Evolutionary conservation across 257 asterid species (phyloP).

Genomic region (Capsicum baccatum): DNA sequence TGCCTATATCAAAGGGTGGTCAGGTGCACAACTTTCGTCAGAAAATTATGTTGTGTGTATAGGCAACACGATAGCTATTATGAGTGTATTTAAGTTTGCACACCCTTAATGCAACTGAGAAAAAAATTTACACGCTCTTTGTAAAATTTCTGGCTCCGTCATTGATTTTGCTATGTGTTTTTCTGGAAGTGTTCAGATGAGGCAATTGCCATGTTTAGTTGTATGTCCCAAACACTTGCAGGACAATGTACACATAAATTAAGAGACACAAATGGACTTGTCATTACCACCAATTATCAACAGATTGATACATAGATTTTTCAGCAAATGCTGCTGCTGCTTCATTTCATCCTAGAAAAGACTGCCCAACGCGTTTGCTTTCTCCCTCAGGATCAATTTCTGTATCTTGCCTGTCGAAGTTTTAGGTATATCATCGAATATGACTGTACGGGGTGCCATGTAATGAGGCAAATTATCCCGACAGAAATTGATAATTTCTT

Average conservation of each 20-base stretch:
- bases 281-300: neutral
- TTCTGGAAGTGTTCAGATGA: neutral
- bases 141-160: too few species aligned
- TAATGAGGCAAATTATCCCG: conserved; percentile 46
- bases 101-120: too few species aligned
- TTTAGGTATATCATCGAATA: conserved; percentile 47
- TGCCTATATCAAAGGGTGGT: too few species aligned
- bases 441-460: conserved; percentile 46
- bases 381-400: conserved; percentile 43
- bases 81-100: too few species aligned
- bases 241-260: neutral
- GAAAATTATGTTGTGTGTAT: too few species aligned
- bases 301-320: neutral
- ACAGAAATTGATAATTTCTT: conserved; percentile 42
- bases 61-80: too few species aligned
- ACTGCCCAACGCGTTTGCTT: conserved; percentile 45
- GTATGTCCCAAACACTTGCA: neutral
- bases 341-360: conserved; percentile 23
- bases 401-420: conserved; percentile 50
- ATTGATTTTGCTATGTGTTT: neutral
- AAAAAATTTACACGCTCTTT: too few species aligned
- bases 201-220: neutral
- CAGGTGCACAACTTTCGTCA: too few species aligned
- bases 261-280: neutral
- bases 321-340: conserved; percentile 33